These are phyloP conservation scores for Schizopora paradoxa DNA, from an alignment of 1,284 basidiomycete species.

Conservation along the genomic window DNA sequence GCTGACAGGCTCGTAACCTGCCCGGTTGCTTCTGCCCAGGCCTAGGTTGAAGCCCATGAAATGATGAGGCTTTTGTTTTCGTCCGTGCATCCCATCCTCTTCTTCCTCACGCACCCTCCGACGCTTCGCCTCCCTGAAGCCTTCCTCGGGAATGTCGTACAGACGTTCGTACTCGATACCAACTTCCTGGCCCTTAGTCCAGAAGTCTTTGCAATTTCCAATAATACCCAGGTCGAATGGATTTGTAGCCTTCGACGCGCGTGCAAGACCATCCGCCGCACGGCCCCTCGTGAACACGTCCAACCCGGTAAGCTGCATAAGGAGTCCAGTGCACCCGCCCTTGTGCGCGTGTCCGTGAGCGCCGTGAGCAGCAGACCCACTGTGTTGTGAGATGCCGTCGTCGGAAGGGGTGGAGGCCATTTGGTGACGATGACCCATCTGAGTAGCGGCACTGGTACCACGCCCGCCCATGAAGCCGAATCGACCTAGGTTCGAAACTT, in stretches of 20 bases:
- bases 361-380: constrained; percentile 19
- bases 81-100: constrained; percentile 35
- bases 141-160: constrained; percentile 86
- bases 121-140: constrained; percentile 67
- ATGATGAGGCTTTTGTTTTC: constrained; percentile 39
- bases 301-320: constrained; percentile 52
- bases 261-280: constrained; percentile 41
- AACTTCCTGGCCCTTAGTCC: constrained; percentile 79
- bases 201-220: constrained; percentile 94
- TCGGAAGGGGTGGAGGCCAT: constrained; percentile 29
- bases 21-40: constrained; percentile 19
- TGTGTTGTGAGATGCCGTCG: constrained; percentile 21
- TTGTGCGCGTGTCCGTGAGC: constrained; percentile 26
- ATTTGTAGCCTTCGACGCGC: constrained; percentile 65
- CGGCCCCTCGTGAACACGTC: constrained; percentile 59
- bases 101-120: constrained; percentile 53
- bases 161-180: constrained; percentile 86
- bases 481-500: constrained; percentile 91
- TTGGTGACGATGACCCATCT: constrained; percentile 60
- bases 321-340: constrained; percentile 31
- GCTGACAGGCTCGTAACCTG: constrained; percentile 33
- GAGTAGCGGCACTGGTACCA: constrained; percentile 58
- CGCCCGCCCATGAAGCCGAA: constrained; percentile 97
- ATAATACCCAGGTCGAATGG: constrained; percentile 88
- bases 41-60: constrained; percentile 34